A percentile compares a stretch with the other conserved stretches of the same genome.
Conservation (phyloP, 164 flowering plant species). For the Taxillus chinensis region DNA sequence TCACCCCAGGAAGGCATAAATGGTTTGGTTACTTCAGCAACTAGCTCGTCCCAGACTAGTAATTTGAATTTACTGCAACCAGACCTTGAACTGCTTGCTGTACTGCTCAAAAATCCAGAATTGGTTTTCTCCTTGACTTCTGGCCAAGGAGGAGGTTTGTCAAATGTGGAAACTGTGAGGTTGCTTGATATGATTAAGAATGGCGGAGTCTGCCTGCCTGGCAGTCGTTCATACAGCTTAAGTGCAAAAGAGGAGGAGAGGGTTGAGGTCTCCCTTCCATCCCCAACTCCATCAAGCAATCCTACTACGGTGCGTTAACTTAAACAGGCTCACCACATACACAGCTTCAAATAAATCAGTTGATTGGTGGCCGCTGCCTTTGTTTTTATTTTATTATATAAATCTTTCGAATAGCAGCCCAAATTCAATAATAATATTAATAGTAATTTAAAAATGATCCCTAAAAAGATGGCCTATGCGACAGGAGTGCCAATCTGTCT, state of each 20-base stretch:
- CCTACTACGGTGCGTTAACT: conserved; percentile 67
- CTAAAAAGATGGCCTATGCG: no score
- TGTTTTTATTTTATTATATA: background rate
- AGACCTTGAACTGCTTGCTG: conserved; percentile 85
- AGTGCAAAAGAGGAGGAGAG: conserved; percentile 20
- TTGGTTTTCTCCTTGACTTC: conserved; percentile 83
- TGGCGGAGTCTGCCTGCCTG: conserved; percentile 27
- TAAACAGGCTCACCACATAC: background rate
- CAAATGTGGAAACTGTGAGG: conserved; percentile 55
- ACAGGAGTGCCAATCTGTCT: no score
- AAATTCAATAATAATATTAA: background rate
- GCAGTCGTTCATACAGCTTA: conserved; percentile 19
- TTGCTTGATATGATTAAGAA: conserved; percentile 77
- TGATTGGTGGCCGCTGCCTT: background rate
- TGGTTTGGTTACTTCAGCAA: conserved; percentile 9
- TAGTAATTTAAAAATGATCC: no score
- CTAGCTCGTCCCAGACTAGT: conserved; percentile 14
- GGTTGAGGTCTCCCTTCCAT: conserved; percentile 68
- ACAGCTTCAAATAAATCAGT: background rate
- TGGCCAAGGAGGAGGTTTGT: conserved; percentile 58
- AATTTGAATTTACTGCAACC: conserved; percentile 30
- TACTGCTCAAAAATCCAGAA: conserved; percentile 77
- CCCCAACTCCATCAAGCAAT: conserved; percentile 78
- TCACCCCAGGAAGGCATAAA: conserved; percentile 11
- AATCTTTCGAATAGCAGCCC: background rate